Conservation (phyloP, 1,139 yeast genomes). For the Debaryomyces coudertii region DNA sequence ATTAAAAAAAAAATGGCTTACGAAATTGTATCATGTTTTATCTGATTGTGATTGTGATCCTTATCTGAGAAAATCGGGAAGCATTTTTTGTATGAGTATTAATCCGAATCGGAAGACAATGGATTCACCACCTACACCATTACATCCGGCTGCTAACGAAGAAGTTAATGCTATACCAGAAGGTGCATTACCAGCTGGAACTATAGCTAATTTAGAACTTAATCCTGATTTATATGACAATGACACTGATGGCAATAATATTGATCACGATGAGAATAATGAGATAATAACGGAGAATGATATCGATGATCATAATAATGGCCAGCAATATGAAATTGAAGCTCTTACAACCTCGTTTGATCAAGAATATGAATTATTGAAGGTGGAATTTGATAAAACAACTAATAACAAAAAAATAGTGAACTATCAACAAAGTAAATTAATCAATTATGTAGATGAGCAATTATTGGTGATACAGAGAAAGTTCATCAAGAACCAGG, state of each 20-base stretch:
- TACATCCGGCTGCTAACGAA: conserved; percentile 51
- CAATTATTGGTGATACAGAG: conserved; percentile 62
- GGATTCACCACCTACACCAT: conserved; percentile 47
- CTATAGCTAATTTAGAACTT: conserved; percentile 35
- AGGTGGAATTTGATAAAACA: conserved; percentile 15
- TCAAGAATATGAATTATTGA: conserved; percentile 24
- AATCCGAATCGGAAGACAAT: conserved; percentile 12
- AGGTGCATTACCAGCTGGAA: conserved; percentile 25
- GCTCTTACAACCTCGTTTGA: conserved; percentile 32
- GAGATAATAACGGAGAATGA: conserved; percentile 13
- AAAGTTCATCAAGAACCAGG: conserved; percentile 62
- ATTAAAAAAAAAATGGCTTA: not conserved
- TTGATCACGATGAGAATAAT: conserved; percentile 14
- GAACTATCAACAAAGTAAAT: conserved; percentile 57
- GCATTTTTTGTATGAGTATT: conserved; percentile 1
- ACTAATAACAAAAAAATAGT: conserved; percentile 13
- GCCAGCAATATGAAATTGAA: not conserved
- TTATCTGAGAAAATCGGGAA: conserved; percentile 11
- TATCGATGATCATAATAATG: not conserved
- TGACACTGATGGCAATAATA: conserved; percentile 15
- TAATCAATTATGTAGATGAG: conserved; percentile 64
- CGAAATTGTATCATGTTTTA: not conserved
- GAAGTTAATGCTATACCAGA: conserved; percentile 39
- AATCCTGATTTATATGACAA: conserved; percentile 46
- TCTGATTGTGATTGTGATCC: conserved; percentile 10